Evolutionary conservation across 1,284 basidiomycete genomes (phyloP), one percentile per base, ranked within the genome.

Genomic region (Omphalotus olearius): DNA sequence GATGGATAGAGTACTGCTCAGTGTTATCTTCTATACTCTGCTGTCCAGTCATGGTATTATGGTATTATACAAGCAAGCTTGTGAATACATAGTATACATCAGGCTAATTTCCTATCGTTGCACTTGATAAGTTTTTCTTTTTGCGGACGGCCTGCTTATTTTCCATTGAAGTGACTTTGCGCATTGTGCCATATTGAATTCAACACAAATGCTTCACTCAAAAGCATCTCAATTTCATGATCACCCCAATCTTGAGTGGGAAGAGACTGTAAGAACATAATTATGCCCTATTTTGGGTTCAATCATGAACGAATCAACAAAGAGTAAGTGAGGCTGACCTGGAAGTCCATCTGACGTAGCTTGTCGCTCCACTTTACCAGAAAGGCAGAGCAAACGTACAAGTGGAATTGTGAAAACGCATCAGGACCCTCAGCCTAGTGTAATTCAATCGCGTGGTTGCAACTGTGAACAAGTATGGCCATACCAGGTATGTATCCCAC

Each of bases 401-500:
- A 74, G 67, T 98, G 94, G 64, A 97, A 98, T 66, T 97, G 92
- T 10, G 93, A 96, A 68, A 98, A 98, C 6, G 94, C 93, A 59
- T 98, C 93, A 1, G 92, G 76, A 4, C 94, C 94, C 71, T 98
- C 94, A 17, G 93, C 88, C 94, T 97, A 50, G 18, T 25, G 33
- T 26, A 40, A 41, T 10, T 26, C 51, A 20, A 50, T 42, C 28
- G 54, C 42, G 20, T 10, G 51, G 20, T 25, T 36, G 35, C 33
- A 39, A 36, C 40, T 18, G 43, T 38, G 47, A 13, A 33, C 30
- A 33, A 33, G 13, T 10, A 7, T 33, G 30, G 20, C 69, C 91
- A 54, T 55, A 97, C 94, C 62, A 98, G 71, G 69, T 98, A 98
- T 6, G 95, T 97, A 66, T 98, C 94, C 94, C 94, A 98, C 94